Evolutionary conservation across 1,284 basidiomycete species (phyloP), one percentile per base, ranked within the genome.

Genomic region (Anthracocystis setariae): DNA sequence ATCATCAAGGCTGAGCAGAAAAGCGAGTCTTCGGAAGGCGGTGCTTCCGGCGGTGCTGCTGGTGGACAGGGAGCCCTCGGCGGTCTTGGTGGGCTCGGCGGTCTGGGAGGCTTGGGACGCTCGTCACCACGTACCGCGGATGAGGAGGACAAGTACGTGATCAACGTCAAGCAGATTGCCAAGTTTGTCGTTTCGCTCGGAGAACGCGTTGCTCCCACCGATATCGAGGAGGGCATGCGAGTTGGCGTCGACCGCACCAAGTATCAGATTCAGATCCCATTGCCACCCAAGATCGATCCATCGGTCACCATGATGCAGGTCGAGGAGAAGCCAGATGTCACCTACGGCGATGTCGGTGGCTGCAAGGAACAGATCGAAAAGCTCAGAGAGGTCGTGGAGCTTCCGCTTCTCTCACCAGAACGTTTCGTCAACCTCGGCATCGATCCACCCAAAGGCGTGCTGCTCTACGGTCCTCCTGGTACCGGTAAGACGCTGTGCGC

Each of bases 281-380:
- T 98, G n/a, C 96, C 96, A 42, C 96, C 96, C 37, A 97, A 96
- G 86, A 99, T 99, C 76, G 96, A 99, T 84, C 94, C 96, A 3
- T 96, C 94, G 0, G 96, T 99, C 4, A 98, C 96, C 15, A 98
- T 98, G 95, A 99, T 99, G 96, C 95, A 98, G 85, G 95, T 98
- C 44, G 95, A 98, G 84, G 95, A 98, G 85, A 95, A 98, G 84
- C 95, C 95, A 1, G 95, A 98, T 79, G 93, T 98, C 47, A 98
- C 95, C 2, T 98, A 98, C 83, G 93, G 94, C 9, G 96, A 98
- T 80, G 89, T 99, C 56, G 96, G 96, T 74, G 96, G 96, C 9
- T 98, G 96, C 86, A 98, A 98, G 85, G 96, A 98, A 84, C 96
- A 98, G 85, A 98, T 98, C 77, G 96, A 99, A 86, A 98, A 98